Percentiles rank a stretch among this genome's conserved stretches.
Evolutionary conservation across 805 yeast genomes (phyloP).

Genomic region (Candida sithepensis): DNA sequence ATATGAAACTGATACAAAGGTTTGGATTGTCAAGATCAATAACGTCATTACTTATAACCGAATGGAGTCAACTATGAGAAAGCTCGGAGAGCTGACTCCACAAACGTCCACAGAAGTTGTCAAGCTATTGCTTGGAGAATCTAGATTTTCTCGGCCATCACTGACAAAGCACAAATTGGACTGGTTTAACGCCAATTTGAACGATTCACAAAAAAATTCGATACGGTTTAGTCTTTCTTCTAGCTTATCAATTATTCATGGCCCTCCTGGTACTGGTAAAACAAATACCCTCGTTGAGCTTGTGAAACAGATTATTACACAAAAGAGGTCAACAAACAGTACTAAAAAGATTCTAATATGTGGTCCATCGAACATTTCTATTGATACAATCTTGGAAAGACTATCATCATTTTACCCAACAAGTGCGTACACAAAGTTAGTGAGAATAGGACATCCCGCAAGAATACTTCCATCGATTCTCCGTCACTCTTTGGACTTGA

Average conservation of each 20-base stretch:
- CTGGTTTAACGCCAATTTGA: conserved; percentile 46
- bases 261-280: conserved; percentile 83
- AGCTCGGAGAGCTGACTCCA: conserved; percentile 45
- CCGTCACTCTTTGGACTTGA: conserved; percentile 71
- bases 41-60: conserved; percentile 72
- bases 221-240: conserved; percentile 64
- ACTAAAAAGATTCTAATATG: conserved; percentile 66
- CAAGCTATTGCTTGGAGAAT: conserved; percentile 45
- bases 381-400: conserved; percentile 86
- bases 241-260: conserved; percentile 57
- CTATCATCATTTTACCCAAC: conserved; percentile 40
- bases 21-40: conserved; percentile 66
- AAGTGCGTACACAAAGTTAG: conserved; percentile 41
- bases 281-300: conserved; percentile 83
- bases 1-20: conserved; percentile 39
- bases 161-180: conserved; percentile 15
- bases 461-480: conserved; percentile 60
- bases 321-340: conserved; percentile 15
- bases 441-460: conserved; percentile 94
- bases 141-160: conserved; percentile 31
- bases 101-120: conserved; percentile 37
- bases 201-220: conserved; percentile 71
- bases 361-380: conserved; percentile 92
- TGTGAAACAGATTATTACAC: conserved; percentile 62
- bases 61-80: conserved; percentile 75